Conservation (phyloP, 2,329 filamentous ascomycete species). For the Penicillium concentricum region DNA sequence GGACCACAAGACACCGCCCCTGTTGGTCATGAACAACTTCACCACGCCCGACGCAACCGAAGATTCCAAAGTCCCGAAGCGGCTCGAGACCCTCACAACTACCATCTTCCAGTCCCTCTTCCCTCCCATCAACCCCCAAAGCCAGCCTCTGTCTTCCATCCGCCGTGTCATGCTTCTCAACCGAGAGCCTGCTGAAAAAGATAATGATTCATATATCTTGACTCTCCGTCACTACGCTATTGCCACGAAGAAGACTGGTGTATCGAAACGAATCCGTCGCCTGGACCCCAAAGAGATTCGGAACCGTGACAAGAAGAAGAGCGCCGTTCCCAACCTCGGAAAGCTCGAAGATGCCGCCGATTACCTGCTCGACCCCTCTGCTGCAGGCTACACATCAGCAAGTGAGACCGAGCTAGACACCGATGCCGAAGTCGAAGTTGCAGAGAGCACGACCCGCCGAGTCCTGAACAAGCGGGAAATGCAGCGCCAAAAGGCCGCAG, state of each 20-base stretch:
- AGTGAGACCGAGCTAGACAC: slow-evolving; percentile 92
- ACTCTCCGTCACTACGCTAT: slow-evolving; percentile 95
- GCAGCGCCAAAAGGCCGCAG: slow-evolving; percentile 46
- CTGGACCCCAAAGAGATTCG: slow-evolving; percentile 84
- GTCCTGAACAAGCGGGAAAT: slow-evolving; percentile 53
- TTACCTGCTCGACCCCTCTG: slow-evolving; percentile 78
- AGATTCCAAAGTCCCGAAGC: slow-evolving; percentile 75
- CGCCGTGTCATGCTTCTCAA: slow-evolving; percentile 87
- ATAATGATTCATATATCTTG: slow-evolving; percentile 71
- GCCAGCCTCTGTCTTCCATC: slow-evolving; percentile 87
- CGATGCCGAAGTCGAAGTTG: slow-evolving; percentile 89
- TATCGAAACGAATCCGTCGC: slow-evolving; percentile 79
- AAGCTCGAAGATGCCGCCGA: slow-evolving; percentile 92
- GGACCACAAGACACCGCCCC: slow-evolving; percentile 79
- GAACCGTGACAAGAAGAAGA: slow-evolving; percentile 63
- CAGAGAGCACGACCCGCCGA: slow-evolving; percentile 55
- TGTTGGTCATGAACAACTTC: slow-evolving; percentile 99
- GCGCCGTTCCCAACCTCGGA: slow-evolving; percentile 78
- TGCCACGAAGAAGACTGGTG: slow-evolving; percentile 78
- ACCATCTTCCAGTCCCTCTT: slow-evolving; percentile 96
- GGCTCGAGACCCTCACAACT: slow-evolving; percentile 88
- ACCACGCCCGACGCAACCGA: slow-evolving; percentile 58
- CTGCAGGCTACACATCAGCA: slow-evolving; percentile 85
- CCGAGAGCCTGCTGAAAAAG: slow-evolving; percentile 58
- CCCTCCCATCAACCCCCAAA: slow-evolving; percentile 89